Evolutionary conservation across 2,329 filamentous ascomycete genomes (phyloP).

Genomic region (Aplosporella prunicola): DNA sequence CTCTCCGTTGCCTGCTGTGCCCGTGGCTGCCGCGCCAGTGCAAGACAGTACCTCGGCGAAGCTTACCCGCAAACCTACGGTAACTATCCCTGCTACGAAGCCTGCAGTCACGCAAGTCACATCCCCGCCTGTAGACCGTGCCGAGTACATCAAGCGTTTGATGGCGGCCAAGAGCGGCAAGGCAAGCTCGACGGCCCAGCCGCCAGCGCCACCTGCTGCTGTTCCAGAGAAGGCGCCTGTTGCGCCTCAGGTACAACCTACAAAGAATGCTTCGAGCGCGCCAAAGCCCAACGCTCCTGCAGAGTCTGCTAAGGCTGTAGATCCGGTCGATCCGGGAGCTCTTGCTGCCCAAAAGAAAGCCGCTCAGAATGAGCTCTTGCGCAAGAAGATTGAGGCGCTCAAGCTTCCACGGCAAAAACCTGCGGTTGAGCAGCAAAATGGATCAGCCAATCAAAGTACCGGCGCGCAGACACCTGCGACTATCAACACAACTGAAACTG

Average conservation of each 20-base stretch:
- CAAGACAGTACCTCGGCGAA: no score
- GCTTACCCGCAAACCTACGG: constrained; percentile 2
- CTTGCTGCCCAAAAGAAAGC: constrained; percentile 41
- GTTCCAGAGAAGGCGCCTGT: not conserved
- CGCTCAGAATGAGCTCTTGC: constrained; percentile 64
- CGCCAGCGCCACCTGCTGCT: not conserved
- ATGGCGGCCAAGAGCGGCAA: constrained; percentile 64
- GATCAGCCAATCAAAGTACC: no score
- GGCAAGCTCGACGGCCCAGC: constrained; percentile 15
- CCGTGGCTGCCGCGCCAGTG: no score
- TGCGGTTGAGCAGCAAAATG: no score
- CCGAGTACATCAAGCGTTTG: constrained; percentile 66
- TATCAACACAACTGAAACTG: no score
- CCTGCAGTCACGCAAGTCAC: not conserved
- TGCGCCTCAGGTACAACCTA: not conserved
- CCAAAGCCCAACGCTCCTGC: constrained; percentile 1
- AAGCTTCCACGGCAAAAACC: constrained; percentile 5
- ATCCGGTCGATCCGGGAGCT: constrained; percentile 3
- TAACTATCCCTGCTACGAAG: constrained; percentile 5
- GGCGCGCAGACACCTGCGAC: no score
- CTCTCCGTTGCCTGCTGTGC: no score
- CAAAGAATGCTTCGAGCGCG: not conserved
- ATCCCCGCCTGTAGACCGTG: constrained; percentile 49
- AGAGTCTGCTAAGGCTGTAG: not conserved
- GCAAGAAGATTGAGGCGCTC: constrained; percentile 67